Evolutionary conservation across 805 yeast genomes (phyloP).

Genomic region (Saccharomycopsis sp.): DNA sequence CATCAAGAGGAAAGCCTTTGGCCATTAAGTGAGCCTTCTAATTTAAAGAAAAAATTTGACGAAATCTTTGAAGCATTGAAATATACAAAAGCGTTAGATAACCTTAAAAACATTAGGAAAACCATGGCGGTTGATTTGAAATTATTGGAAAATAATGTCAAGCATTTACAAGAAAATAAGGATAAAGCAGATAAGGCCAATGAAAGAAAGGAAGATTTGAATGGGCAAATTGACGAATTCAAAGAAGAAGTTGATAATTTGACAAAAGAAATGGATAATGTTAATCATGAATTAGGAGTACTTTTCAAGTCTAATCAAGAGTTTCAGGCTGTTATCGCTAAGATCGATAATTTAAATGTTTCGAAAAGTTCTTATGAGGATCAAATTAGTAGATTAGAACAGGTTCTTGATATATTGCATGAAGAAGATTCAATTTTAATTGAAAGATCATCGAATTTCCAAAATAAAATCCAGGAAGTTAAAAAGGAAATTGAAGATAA

Average conservation of each 20-base stretch:
- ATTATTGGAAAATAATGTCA: conserved; percentile 69
- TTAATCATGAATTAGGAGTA: conserved; percentile 52
- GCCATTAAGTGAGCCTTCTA: conserved; percentile 92
- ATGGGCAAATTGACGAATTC: conserved; percentile 37
- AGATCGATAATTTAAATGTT: conserved; percentile 49
- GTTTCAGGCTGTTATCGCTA: conserved; percentile 64
- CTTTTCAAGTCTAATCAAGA: conserved; percentile 75
- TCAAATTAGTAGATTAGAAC: conserved; percentile 45
- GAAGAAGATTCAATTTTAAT: conserved; percentile 31
- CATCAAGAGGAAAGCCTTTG: conserved; percentile 96
- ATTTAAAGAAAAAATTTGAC: conserved; percentile 85
- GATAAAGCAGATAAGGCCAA: conserved; percentile 59
- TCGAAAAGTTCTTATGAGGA: conserved; percentile 38
- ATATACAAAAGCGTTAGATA: conserved; percentile 84
- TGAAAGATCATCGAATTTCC: conserved; percentile 27
- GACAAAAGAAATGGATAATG: conserved; percentile 41
- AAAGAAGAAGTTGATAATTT: conserved; percentile 43
- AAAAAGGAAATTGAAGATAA: conserved; percentile 18
- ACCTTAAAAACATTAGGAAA: conserved; percentile 65
- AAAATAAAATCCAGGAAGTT: conserved; percentile 21
- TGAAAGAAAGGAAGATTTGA: conserved; percentile 38
- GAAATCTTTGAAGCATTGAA: conserved; percentile 94
- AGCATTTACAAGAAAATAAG: conserved; percentile 66
- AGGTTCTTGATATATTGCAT: conserved; percentile 39
- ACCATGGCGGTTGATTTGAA: conserved; percentile 72